Base-by-base conservation (phyloP, 192 early-diverging fungal genomes). In the Podila horticola region DNA sequence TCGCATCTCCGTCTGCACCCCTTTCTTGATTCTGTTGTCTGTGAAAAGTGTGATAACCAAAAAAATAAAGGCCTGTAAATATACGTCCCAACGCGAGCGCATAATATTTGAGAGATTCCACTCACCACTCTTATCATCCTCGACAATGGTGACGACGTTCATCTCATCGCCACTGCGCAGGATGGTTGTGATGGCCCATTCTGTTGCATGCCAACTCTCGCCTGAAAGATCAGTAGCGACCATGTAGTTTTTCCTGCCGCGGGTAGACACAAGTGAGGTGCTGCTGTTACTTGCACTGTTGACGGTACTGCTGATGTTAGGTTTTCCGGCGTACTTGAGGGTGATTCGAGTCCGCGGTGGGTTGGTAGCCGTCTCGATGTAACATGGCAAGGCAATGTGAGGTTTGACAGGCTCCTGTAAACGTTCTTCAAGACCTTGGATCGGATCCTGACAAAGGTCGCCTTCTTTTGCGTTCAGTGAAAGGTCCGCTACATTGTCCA, bases 151-250 rank as follows among this genome's bases (percentile, higher is more conserved):
- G 0, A 83, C 79, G 1, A 88, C 70, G 57, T 86, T 84, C 50
- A 88, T 24, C 30, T 85, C 84, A 41, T 88, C 85, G 12, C 84
- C 82, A 50, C 84, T 84, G 49, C 85, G 82, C 48, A 88, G 72
- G 34, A 88, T 82, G 1, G 87, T 86, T 8, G 82, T 83, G 59
- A 84, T 84, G 0, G 85, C 74, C 87, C 87, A 88, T 50, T 88
- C 85, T 19, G 86, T 84, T 3, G 87, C 87, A 62, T 86, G 85
- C 64, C 86, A 77, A 68, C 85, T 85, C 67, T 86, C 87, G 29
- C 84, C 75, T 41, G 84, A 85, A 31, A 88, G 84, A 79, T 88
- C 87, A 3, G 84, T 85, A 7, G 85, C 85, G 2, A 86, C 83
- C 60, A 88, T 77, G 26, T 86, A 88, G 22, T 81, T 81, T 30